Conservation (phyloP, 192 early-diverging fungal genomes). For the Umbelopsis ramanniana region DNA sequence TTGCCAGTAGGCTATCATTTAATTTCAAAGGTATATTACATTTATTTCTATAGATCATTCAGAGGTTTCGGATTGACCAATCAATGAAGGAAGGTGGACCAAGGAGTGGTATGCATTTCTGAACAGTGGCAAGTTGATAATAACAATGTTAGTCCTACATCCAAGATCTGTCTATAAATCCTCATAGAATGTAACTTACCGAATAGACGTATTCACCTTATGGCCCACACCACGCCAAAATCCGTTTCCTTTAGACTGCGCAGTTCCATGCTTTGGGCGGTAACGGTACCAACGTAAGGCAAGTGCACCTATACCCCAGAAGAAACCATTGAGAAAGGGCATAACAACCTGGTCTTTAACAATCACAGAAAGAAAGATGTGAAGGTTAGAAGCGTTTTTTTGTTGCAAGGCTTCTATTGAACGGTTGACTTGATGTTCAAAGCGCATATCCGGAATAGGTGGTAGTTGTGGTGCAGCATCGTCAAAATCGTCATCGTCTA, state of each 20-base stretch:
- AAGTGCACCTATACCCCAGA: conserved; percentile 35
- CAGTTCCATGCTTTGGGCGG: conserved; percentile 15
- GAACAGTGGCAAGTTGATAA: not conserved
- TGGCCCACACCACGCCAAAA: conserved; percentile 5
- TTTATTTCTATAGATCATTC: not conserved
- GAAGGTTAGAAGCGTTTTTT: conserved; percentile 1
- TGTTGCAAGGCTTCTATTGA: conserved; percentile 22
- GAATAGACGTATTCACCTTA: conserved; percentile 9
- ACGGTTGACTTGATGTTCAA: conserved; percentile 39
- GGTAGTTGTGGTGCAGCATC: conserved; percentile 11
- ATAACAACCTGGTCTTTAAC: conserved; percentile 43
- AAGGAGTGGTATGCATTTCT: not conserved
- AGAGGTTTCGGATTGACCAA: not conserved
- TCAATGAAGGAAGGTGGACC: not conserved
- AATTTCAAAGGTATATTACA: conserved; percentile 23
- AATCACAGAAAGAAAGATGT: conserved; percentile 36
- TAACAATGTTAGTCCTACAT: too few species aligned
- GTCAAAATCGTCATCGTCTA: conserved; percentile 24
- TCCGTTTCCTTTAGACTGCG: not conserved
- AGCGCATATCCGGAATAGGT: conserved; percentile 44
- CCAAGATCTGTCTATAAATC: too few species aligned
- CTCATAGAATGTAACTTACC: not conserved
- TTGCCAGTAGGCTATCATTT: too few species aligned
- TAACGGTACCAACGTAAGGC: conserved; percentile 37
- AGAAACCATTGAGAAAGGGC: conserved; percentile 41